A percentile compares a stretch with the other conserved stretches of the same genome.
phyloP scores from a whole-genome alignment of 768 basidiomycete species.

The Lactarius deliciosus region DNA sequence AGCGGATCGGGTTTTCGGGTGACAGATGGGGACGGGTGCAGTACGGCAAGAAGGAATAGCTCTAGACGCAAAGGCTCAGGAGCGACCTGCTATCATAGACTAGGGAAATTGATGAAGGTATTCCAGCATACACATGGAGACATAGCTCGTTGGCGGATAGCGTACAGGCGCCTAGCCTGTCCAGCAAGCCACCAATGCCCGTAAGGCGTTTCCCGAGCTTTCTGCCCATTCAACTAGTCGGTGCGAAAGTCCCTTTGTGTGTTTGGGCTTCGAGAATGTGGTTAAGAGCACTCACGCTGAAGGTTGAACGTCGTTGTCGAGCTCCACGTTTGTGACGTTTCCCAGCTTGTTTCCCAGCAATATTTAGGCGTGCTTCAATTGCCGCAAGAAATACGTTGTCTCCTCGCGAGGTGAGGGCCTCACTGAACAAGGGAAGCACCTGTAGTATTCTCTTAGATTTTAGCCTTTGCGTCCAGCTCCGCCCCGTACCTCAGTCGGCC shows the following conservation, averaged over 20 bases:
- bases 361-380: constrained; percentile 27
- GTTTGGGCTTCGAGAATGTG: too few relatives aligned
- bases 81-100: constrained; percentile 40
- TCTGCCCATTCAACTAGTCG: neutral
- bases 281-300: too few relatives aligned
- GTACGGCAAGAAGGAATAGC: too few relatives aligned
- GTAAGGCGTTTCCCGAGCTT: neutral
- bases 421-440: neutral
- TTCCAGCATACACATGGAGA: neutral
- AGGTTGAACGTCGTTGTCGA: too few relatives aligned
- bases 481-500: too few relatives aligned
- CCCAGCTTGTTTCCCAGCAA: constrained; percentile 15
- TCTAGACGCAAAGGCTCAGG: constrained; percentile 38
- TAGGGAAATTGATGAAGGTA: neutral
- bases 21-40: too few relatives aligned
- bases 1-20: constrained; percentile 36
- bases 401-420: neutral
- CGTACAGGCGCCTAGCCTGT: constrained; percentile 54
- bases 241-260: too few relatives aligned
- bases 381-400: neutral
- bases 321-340: constrained; percentile 2
- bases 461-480: too few relatives aligned
- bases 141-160: constrained; percentile 56
- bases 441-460: neutral
- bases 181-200: constrained; percentile 48